phyloP scores from a whole-genome alignment of 2,329 filamentous ascomycete species.

The Capronia epimyces region DNA sequence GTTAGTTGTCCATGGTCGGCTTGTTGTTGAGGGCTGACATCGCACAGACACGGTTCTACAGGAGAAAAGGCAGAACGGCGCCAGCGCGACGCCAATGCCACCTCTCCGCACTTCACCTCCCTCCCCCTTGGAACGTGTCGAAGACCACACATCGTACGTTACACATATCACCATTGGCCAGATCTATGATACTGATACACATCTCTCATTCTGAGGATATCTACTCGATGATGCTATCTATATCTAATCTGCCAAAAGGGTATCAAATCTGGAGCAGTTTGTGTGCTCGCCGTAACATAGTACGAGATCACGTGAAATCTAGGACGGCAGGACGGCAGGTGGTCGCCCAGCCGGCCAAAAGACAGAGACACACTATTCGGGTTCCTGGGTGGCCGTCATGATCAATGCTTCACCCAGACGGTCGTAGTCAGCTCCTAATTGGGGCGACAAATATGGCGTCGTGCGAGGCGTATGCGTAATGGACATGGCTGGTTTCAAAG shows the following conservation, averaged over 20 bases:
- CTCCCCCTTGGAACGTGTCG: not conserved
- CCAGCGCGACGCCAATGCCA: conserved; percentile 14
- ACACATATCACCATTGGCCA: conserved; percentile 7
- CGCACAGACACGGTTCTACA: conserved; percentile 14
- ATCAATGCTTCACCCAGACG: conserved; percentile 13
- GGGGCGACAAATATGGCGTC: conserved; percentile 16
- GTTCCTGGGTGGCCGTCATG: conserved; percentile 10
- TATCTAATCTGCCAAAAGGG: conserved; percentile 5
- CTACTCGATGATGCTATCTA: conserved; percentile 11
- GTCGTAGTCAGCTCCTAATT: conserved; percentile 13
- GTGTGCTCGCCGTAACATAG: not conserved
- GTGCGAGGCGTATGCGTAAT: conserved; percentile 11
- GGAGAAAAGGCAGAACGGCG: conserved; percentile 4
- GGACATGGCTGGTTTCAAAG: conserved; percentile 12
- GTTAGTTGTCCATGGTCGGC: conserved; percentile 17
- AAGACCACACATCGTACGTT: conserved; percentile 1
- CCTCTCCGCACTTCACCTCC: conserved; percentile 5
- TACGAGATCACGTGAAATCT: conserved; percentile 3
- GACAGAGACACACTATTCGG: not conserved
- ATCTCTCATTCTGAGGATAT: not conserved
- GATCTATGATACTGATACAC: not conserved
- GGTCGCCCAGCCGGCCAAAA: not conserved
- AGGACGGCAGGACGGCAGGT: too few species aligned
- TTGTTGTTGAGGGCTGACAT: conserved; percentile 12
- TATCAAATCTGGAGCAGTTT: conserved; percentile 7